Conservation (phyloP, 768 basidiomycete species). For the Lentinus tigrinus region DNA sequence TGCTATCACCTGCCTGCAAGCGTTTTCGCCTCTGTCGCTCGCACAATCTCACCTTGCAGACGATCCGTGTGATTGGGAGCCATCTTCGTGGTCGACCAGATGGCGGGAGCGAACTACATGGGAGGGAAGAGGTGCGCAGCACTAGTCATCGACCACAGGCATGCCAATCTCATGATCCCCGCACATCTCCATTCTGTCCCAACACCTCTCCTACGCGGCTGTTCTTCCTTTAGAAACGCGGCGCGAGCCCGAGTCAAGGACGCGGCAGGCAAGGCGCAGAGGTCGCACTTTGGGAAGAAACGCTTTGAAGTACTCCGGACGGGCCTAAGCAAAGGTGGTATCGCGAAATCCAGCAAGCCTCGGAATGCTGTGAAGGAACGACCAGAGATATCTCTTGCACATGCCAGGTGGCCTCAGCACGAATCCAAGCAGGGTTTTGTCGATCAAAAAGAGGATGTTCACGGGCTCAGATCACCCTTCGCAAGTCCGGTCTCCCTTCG, state of each 20-base stretch:
- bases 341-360: not conserved
- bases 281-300: slow-evolving; percentile 59
- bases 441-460: not conserved
- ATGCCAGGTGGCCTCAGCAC: slow-evolving; percentile 12
- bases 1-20: not conserved
- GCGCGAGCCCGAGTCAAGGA: slow-evolving; percentile 61
- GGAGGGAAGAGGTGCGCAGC: slow-evolving; percentile 60
- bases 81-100: slow-evolving; percentile 25
- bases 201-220: not conserved
- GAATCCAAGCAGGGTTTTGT: not conserved
- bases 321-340: slow-evolving; percentile 16
- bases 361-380: not conserved
- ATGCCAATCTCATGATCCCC: not conserved
- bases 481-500: not conserved
- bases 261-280: slow-evolving; percentile 51
- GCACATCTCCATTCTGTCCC: not conserved
- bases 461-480: not conserved
- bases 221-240: slow-evolving; percentile 43
- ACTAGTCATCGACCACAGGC: not conserved
- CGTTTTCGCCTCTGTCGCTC: not conserved
- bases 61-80: not conserved
- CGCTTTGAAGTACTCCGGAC: slow-evolving; percentile 50
- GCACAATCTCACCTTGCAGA: not conserved
- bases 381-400: slow-evolving; percentile 25
- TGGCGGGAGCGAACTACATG: slow-evolving; percentile 77